A percentile compares a stretch with the other conserved stretches of the same genome.
phyloP scores from a whole-genome alignment of 2,329 filamentous ascomycete species.

The Botrytis cinerea region DNA sequence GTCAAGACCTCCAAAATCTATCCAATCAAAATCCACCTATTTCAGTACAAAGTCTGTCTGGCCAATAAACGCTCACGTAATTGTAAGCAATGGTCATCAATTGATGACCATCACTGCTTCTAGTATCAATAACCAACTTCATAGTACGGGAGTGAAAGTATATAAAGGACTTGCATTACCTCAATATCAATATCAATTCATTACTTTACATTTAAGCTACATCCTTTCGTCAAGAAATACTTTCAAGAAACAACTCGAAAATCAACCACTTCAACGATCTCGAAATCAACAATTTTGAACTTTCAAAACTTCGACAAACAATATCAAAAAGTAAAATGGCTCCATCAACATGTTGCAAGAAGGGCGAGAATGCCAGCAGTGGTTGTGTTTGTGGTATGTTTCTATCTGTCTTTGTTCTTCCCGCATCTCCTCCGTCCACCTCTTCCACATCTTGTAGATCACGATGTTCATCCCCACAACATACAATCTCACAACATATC shows the following conservation, averaged over 20 bases:
- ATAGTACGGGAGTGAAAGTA: background rate
- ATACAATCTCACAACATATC: background rate
- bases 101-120: too few species aligned
- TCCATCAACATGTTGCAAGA: constrained; percentile 41
- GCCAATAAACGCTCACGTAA: background rate
- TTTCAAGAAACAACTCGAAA: background rate
- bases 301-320: background rate
- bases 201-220: background rate
- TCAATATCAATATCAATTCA: background rate
- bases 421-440: background rate
- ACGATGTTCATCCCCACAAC: constrained; percentile 1
- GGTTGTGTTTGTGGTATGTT: constrained; percentile 39
- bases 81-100: constrained; percentile 10
- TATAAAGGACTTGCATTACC: constrained; percentile 2
- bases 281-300: background rate
- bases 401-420: background rate
- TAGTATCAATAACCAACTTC: background rate
- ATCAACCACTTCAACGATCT: background rate
- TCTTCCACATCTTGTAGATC: background rate
- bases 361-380: constrained; percentile 28
- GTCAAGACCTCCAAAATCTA: background rate
- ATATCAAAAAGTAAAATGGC: constrained; percentile 32
- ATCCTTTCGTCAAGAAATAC: background rate
- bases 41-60: background rate
- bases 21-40: background rate